A percentile compares a stretch with the other conserved stretches of the same genome.
Evolutionary conservation across 345 rosid genomes (phyloP).

Genomic region (Eutrema yunnanense): DNA sequence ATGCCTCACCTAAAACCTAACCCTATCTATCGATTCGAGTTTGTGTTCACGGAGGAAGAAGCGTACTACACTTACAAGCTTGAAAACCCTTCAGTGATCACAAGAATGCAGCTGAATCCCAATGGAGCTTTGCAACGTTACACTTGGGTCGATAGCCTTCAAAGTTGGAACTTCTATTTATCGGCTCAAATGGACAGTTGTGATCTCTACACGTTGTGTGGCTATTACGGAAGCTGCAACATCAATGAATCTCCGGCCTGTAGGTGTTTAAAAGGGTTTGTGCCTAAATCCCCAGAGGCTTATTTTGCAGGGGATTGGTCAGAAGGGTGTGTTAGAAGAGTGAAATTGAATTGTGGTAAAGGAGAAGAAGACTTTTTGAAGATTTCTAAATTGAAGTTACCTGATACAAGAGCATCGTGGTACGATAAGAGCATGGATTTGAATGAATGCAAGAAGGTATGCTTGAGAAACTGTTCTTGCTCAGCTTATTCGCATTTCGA

Average conservation of each 20-base stretch:
- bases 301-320: conserved; percentile 63
- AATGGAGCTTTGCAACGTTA: conserved; percentile 45
- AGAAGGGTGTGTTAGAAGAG: conserved; percentile 59
- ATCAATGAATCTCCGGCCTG: conserved; percentile 74
- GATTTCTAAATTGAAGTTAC: conserved; percentile 60
- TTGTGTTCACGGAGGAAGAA: conserved; percentile 21
- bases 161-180: conserved; percentile 64
- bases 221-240: conserved; percentile 75
- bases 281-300: conserved; percentile 45
- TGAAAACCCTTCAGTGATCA: conserved; percentile 27
- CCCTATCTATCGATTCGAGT: conserved; percentile 49
- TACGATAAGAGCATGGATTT: conserved; percentile 35
- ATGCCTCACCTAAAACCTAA: conserved; percentile 25
- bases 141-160: conserved; percentile 49
- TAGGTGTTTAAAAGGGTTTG: conserved; percentile 57
- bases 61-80: conserved; percentile 34
- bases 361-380: conserved; percentile 51
- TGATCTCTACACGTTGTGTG: conserved; percentile 59
- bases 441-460: conserved; percentile 35
- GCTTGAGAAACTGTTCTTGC: conserved; percentile 47
- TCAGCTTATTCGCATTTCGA: conserved; percentile 41
- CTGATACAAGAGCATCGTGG: conserved; percentile 46
- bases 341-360: conserved; percentile 35
- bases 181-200: conserved; percentile 85
- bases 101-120: conserved; percentile 50